Percentiles rank a stretch among this genome's conserved stretches.
Conservation (phyloP, 352 stramenopile species). For the Pythium phragmitis region DNA sequence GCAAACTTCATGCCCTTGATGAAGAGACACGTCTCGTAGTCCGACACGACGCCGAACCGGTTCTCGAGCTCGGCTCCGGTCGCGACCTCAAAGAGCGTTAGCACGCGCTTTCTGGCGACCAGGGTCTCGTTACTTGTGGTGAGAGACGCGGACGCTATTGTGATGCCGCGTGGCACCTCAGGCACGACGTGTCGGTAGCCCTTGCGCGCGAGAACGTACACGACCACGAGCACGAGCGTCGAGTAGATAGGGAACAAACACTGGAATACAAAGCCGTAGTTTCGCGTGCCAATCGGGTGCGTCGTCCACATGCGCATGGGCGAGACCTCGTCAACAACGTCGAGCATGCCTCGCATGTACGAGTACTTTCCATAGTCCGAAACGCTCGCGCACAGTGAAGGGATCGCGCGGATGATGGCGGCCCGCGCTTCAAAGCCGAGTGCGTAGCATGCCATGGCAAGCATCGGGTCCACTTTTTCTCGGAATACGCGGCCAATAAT, state of each 20-base stretch:
- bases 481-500: conserved; percentile 33
- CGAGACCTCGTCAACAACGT: conserved; percentile 12
- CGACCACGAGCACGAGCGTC: conserved; percentile 14
- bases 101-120: conserved; percentile 13
- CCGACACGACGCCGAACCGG: conserved; percentile 25
- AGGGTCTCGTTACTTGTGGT: neutral
- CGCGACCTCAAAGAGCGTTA: conserved; percentile 33
- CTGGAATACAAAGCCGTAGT: conserved; percentile 2
- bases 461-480: conserved; percentile 33
- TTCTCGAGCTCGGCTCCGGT: conserved; percentile 29
- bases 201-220: conserved; percentile 22
- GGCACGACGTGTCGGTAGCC: conserved; percentile 15
- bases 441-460: conserved; percentile 20
- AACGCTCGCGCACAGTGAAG: conserved; percentile 14
- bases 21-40: conserved; percentile 32
- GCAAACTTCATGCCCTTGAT: conserved; percentile 39
- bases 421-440: conserved; percentile 11
- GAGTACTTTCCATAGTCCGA: conserved; percentile 22
- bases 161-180: neutral
- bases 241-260: conserved; percentile 20
- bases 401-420: conserved; percentile 2
- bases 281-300: conserved; percentile 14
- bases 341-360: neutral
- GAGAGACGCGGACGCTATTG: neutral
- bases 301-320: conserved; percentile 18